These are phyloP conservation scores for Alternaria hordeiaustralica DNA, from an alignment of 2,329 filamentous ascomycete species.

Conservation along the genomic window DNA sequence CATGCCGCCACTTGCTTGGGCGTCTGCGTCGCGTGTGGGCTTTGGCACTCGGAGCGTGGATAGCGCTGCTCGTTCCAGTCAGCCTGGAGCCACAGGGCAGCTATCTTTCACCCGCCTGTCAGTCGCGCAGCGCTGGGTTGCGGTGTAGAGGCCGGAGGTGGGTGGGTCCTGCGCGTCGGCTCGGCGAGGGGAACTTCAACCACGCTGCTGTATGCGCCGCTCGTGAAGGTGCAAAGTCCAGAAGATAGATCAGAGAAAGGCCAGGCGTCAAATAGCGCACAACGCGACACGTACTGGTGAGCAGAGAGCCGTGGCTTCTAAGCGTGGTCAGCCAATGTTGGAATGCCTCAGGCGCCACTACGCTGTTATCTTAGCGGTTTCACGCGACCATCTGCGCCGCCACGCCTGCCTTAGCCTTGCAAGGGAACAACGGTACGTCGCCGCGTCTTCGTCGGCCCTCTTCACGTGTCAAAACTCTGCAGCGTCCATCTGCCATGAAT, in stretches of 20 bases:
- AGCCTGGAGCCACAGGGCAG: neutral
- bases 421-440: neutral
- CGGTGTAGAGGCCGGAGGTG: conserved; percentile 21
- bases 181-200: conserved; percentile 10
- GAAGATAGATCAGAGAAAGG: neutral
- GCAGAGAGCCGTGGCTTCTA: neutral
- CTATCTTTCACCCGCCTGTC: conserved; percentile 11
- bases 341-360: conserved; percentile 9
- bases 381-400: conserved; percentile 14
- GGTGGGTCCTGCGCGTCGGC: conserved; percentile 17
- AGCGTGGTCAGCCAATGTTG: neutral
- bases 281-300: neutral
- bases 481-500: neutral
- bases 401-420: conserved; percentile 1
- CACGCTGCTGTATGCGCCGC: conserved; percentile 1
- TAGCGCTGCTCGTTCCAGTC: conserved; percentile 1
- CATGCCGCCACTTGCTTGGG: conserved; percentile 34
- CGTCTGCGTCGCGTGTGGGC: neutral
- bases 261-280: neutral
- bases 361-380: conserved; percentile 17
- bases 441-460: neutral
- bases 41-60: conserved; percentile 11
- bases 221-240: neutral
- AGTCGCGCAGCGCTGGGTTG: conserved; percentile 18
- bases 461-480: neutral